Conservation (phyloP, 2,329 filamentous ascomycete genomes). For the Elsinoe australis region DNA sequence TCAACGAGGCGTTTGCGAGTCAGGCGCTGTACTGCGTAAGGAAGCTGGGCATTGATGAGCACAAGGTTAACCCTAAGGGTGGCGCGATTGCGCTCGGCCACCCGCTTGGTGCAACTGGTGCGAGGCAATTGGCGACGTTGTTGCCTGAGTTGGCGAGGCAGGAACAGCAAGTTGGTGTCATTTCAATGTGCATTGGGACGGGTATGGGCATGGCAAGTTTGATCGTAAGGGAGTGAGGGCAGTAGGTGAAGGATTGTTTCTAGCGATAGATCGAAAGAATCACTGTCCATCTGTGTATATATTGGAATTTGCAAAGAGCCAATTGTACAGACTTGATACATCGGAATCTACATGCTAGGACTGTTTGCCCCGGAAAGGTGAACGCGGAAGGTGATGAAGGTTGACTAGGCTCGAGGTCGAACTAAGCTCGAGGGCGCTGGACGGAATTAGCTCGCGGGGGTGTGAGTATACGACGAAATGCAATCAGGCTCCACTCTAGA, state of each 20-base stretch:
- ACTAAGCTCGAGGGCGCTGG: constrained; percentile 13
- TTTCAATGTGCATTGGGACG: constrained; percentile 71
- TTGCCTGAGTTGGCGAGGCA: constrained; percentile 60
- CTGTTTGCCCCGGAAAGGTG: neutral
- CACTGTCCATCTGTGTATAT: too few species aligned
- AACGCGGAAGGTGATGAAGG: too few species aligned
- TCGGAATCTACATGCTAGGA: constrained; percentile 11
- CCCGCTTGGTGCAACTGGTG: constrained; percentile 81
- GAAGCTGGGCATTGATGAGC: constrained; percentile 58
- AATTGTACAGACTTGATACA: constrained; percentile 11
- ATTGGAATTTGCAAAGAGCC: neutral
- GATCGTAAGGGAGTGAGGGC: constrained; percentile 40
- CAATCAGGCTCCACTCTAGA: constrained; percentile 49
- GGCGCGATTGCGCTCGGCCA: constrained; percentile 93
- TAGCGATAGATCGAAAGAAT: neutral
- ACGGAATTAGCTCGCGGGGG: constrained; percentile 10
- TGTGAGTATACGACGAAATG: constrained; percentile 14
- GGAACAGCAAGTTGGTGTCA: constrained; percentile 67
- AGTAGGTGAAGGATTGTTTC: neutral
- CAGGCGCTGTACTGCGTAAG: constrained; percentile 64
- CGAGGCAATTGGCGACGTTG: constrained; percentile 69
- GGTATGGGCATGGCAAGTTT: constrained; percentile 48
- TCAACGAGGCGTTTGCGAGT: constrained; percentile 72
- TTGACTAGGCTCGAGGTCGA: neutral
- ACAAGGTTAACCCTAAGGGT: constrained; percentile 81